Evolutionary conservation across 306 rosid species (phyloP).

Genomic region (Cucurbita maxima): DNA sequence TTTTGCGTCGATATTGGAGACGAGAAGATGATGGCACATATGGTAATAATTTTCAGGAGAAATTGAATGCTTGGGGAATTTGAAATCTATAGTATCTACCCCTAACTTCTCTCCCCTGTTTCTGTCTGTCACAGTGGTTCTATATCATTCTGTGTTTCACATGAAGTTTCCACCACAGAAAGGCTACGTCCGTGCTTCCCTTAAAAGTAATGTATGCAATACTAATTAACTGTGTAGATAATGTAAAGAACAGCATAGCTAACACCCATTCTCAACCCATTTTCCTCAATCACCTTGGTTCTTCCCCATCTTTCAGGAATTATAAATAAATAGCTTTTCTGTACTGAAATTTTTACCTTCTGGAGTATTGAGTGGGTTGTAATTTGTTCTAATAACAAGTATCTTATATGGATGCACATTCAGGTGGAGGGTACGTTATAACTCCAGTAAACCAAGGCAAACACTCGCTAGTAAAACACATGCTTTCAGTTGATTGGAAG

Average conservation of each 20-base stretch:
- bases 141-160: constrained; percentile 70
- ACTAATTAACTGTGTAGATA: constrained; percentile 2
- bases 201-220: constrained; percentile 83
- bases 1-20: constrained; percentile 81
- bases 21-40: constrained; percentile 94
- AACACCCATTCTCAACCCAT: not conserved
- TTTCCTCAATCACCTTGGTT: not conserved
- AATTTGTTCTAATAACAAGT: not conserved
- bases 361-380: not conserved
- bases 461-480: constrained; percentile 64
- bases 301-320: not conserved
- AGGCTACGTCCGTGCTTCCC: constrained; percentile 78
- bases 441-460: constrained; percentile 65
- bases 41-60: constrained; percentile 27
- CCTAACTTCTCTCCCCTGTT: constrained; percentile 15
- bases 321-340: not conserved
- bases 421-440: constrained; percentile 87
- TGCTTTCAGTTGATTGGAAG: constrained; percentile 91
- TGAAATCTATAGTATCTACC: constrained; percentile 6
- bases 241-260: not conserved
- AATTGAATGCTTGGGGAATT: not conserved
- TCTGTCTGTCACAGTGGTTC: constrained; percentile 35
- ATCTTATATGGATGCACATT: constrained; percentile 3
- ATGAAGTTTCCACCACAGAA: constrained; percentile 45
- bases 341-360: not conserved